phyloP scores from a whole-genome alignment of 371 early-diverging fungal genomes.

The Paraphysoderma sedebokerense region DNA sequence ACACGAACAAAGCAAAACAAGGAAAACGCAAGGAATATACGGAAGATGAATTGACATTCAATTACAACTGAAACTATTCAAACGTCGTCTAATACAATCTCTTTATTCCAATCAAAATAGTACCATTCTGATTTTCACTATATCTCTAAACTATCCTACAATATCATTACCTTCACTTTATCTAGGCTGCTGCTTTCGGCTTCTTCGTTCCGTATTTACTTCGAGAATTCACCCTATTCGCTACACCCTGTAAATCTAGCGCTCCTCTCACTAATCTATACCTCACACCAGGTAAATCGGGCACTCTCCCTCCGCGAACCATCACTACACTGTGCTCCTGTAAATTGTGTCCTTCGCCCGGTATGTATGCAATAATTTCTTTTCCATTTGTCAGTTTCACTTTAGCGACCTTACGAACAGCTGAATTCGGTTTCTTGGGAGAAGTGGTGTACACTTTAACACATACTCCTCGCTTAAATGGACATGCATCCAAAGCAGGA shows the following conservation, averaged over 20 bases:
- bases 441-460: constrained; percentile 84
- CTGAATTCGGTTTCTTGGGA: constrained; percentile 88
- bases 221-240: constrained; percentile 59
- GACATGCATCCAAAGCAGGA: constrained; percentile 76
- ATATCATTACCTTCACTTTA: no score
- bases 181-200: constrained; percentile 30
- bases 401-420: constrained; percentile 68
- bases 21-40: no score
- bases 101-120: no score
- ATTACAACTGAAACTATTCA: no score
- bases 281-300: constrained; percentile 93
- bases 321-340: constrained; percentile 94
- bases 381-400: constrained; percentile 77
- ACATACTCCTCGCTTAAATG: constrained; percentile 86
- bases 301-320: constrained; percentile 77
- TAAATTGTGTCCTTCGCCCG: constrained; percentile 94
- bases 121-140: no score
- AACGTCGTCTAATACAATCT: no score
- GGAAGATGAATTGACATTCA: no score
- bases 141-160: no score
- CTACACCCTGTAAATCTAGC: constrained; percentile 86
- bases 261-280: constrained; percentile 89
- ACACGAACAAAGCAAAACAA: no score
- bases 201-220: constrained; percentile 90
- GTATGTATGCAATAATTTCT: constrained; percentile 82